phyloP scores from a whole-genome alignment of 176 grass and related monocot species.

The Bolboschoenus planiculmis region DNA sequence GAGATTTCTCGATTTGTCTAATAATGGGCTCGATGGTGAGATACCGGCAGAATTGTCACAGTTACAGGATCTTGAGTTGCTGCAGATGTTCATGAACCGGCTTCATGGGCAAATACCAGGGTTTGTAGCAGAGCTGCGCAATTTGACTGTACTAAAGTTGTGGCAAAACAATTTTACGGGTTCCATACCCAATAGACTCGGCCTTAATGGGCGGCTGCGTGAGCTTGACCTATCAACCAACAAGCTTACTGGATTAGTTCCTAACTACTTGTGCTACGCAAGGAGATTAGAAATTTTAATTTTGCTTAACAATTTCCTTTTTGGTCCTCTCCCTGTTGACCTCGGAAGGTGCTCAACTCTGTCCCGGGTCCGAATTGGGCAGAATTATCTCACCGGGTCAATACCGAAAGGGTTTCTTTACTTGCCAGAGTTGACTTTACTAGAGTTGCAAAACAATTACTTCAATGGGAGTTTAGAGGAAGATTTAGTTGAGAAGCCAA shows the following conservation, averaged over 20 bases:
- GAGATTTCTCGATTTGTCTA: slow-evolving; percentile 59
- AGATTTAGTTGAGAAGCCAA: neutral
- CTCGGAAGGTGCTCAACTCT: slow-evolving; percentile 51
- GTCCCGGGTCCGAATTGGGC: slow-evolving; percentile 47
- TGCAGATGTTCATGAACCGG: slow-evolving; percentile 79
- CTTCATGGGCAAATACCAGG: slow-evolving; percentile 52
- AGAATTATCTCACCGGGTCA: slow-evolving; percentile 59
- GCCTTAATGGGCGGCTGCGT: slow-evolving; percentile 29
- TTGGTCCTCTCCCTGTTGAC: slow-evolving; percentile 49
- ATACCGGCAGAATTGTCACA: slow-evolving; percentile 43
- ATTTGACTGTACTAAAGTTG: slow-evolving; percentile 50
- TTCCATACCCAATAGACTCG: slow-evolving; percentile 36
- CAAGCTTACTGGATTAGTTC: slow-evolving; percentile 58
- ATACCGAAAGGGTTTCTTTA: slow-evolving; percentile 63
- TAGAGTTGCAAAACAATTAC: slow-evolving; percentile 73
- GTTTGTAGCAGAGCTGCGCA: slow-evolving; percentile 33
- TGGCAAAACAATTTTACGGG: slow-evolving; percentile 91
- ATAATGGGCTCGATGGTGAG: slow-evolving; percentile 69
- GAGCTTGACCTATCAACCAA: slow-evolving; percentile 77
- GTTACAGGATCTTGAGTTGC: slow-evolving; percentile 29
- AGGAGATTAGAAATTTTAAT: slow-evolving; percentile 64
- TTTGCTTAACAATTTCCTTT: slow-evolving; percentile 67
- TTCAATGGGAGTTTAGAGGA: slow-evolving; percentile 40
- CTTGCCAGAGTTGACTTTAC: slow-evolving; percentile 47
- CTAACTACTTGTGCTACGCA: slow-evolving; percentile 39